Conservation (phyloP, 306 rosid genomes). For the Sicyos edulis region DNA sequence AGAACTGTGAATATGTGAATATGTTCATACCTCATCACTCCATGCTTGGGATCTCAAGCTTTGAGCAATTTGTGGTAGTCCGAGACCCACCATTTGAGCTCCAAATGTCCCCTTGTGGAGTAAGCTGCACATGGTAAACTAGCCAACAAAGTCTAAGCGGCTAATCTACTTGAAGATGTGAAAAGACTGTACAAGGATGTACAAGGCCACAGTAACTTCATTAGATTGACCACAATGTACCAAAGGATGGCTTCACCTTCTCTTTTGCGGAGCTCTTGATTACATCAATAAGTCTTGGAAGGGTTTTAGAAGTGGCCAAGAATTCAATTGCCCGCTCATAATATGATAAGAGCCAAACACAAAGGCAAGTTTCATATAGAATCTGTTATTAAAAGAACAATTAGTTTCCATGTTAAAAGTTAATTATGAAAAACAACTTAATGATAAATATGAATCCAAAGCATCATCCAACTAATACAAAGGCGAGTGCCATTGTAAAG, state of each 20-base stretch:
- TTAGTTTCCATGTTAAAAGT: constrained; percentile 4
- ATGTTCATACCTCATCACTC: constrained; percentile 92
- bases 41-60: constrained; percentile 98
- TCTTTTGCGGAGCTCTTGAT: constrained; percentile 94
- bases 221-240: constrained; percentile 30
- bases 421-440: neutral
- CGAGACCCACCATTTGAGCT: constrained; percentile 94
- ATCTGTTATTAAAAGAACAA: constrained; percentile 50
- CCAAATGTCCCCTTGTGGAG: constrained; percentile 80
- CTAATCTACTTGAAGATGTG: constrained; percentile 7
- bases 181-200: neutral
- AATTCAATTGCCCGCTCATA: constrained; percentile 90
- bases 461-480: neutral
- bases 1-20: neutral
- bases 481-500: neutral
- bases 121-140: constrained; percentile 24
- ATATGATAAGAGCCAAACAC: constrained; percentile 91
- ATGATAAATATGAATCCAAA: neutral
- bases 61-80: constrained; percentile 85
- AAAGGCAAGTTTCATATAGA: constrained; percentile 90
- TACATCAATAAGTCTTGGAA: constrained; percentile 79
- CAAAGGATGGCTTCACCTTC: constrained; percentile 52
- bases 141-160: neutral
- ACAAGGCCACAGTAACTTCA: neutral
- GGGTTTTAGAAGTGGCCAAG: constrained; percentile 87